phyloP scores from a whole-genome alignment of 768 basidiomycete genomes.

The Hygrophoropsis aurantiaca region DNA sequence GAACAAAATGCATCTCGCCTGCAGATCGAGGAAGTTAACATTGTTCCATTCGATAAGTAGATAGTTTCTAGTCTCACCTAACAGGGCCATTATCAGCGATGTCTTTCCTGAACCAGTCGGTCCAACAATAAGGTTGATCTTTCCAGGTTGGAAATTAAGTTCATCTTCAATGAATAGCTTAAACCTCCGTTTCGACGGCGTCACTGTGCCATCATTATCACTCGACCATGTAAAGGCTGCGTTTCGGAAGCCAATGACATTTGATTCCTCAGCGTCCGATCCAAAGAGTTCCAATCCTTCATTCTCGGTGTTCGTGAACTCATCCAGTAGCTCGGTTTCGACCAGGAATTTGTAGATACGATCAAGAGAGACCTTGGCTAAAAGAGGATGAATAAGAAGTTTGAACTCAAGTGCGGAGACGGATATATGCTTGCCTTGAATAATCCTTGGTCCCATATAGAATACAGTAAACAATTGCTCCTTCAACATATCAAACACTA shows the following conservation, averaged over 20 bases:
- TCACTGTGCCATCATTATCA: slow-evolving; percentile 7
- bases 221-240: slow-evolving; percentile 55
- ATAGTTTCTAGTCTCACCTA: slow-evolving; percentile 34
- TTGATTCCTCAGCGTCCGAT: slow-evolving; percentile 12
- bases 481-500: slow-evolving; percentile 62
- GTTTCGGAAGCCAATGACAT: slow-evolving; percentile 51
- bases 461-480: slow-evolving; percentile 41
- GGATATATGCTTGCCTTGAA: slow-evolving; percentile 7
- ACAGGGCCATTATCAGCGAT: slow-evolving; percentile 63
- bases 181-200: slow-evolving; percentile 39
- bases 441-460: slow-evolving; percentile 31
- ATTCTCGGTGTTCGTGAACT: neutral
- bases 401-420: slow-evolving; percentile 24
- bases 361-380: slow-evolving; percentile 64
- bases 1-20: slow-evolving; percentile 64
- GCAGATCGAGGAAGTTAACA: neutral
- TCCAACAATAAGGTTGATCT: slow-evolving; percentile 58
- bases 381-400: slow-evolving; percentile 20
- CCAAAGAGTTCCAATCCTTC: slow-evolving; percentile 1
- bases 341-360: slow-evolving; percentile 50
- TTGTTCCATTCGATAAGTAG: too few species aligned
- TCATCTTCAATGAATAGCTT: slow-evolving; percentile 50
- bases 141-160: slow-evolving; percentile 48
- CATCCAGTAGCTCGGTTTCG: slow-evolving; percentile 13
- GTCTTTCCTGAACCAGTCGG: slow-evolving; percentile 65